Base-by-base conservation (phyloP, 805 yeast genomes). In the Yarrowia bubula region DNA sequence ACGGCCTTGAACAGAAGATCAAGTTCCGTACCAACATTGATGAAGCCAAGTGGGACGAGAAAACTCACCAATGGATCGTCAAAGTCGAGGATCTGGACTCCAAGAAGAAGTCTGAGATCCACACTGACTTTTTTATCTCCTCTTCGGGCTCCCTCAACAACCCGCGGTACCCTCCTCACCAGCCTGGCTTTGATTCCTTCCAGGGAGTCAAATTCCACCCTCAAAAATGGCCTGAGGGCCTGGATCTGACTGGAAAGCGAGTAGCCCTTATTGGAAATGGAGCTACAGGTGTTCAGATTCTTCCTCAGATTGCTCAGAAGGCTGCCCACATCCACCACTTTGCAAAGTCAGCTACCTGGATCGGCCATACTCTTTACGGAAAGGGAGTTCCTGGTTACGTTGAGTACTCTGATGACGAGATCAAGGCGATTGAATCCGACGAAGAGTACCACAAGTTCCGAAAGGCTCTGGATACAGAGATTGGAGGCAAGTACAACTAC, bases 231-330 rank as follows among this genome's bases (percentile, higher is more conserved):
- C 72, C 77, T 42, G 69, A 68, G 6, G 68, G 69, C 7, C 64
- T 65, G 22, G 71, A 69, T 15, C 63, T 70, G 50, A 65, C 46
- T n/a, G 72, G 68, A 38, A 75, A 76, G 65, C 66, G 65, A 8
- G 69, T 75, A 3, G 74, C 74, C 14, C 69, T 76, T 1, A 69
- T 77, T 17, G 80, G 81, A 3, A 71, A 69, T 50, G 76, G 78
- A 8, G 69, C 79, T 3, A 71, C 76, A 14, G 79, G 77, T 4
- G 70, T 74, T 15, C 77, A 75, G 67, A 66, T 73, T n/a, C 66
- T 73, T 15, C 76, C 76, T 4, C 65, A 67, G 18, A 50, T 74
- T 11, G 70, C 66, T 31, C 51, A 57, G 15, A 65, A 67, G 9
- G 75, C 71, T 14, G 67, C 67, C 63, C 66, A 64, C 43, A 69